These are phyloP conservation scores for Cucurbita argyrosperma DNA, from an alignment of 306 rosid species.

Conservation along the genomic window DNA sequence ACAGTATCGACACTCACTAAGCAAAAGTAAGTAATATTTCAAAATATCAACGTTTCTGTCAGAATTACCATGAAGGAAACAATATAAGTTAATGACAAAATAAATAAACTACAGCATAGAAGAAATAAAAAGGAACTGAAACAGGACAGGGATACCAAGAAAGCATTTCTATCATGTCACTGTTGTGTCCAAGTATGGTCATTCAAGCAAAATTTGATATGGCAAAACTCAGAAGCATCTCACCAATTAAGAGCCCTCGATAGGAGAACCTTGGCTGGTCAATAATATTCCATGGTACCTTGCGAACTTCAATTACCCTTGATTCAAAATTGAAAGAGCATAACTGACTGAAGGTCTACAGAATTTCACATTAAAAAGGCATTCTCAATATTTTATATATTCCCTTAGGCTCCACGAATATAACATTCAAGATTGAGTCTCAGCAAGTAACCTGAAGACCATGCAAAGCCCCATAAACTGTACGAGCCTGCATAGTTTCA, in stretches of 20 bases:
- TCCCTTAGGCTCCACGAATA: neutral
- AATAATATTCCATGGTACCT: conserved; percentile 25
- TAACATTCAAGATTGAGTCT: neutral
- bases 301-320: conserved; percentile 12
- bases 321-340: conserved; percentile 19
- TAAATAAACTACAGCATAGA: neutral
- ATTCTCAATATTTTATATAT: neutral
- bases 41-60: neutral
- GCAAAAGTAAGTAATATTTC: neutral
- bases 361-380: neutral
- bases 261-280: conserved; percentile 32
- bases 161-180: neutral
- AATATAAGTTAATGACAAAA: neutral
- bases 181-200: neutral
- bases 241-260: conserved; percentile 35
- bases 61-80: neutral
- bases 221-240: neutral
- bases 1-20: neutral
- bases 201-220: neutral
- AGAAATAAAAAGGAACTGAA: neutral
- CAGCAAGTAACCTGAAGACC: conserved; percentile 21
- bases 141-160: neutral
- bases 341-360: conserved; percentile 33
- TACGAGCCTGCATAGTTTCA: conserved; percentile 26
- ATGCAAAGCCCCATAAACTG: conserved; percentile 30